Conservation (phyloP, 352 stramenopile genomes). For the Pythium vanterpoolii region DNA sequence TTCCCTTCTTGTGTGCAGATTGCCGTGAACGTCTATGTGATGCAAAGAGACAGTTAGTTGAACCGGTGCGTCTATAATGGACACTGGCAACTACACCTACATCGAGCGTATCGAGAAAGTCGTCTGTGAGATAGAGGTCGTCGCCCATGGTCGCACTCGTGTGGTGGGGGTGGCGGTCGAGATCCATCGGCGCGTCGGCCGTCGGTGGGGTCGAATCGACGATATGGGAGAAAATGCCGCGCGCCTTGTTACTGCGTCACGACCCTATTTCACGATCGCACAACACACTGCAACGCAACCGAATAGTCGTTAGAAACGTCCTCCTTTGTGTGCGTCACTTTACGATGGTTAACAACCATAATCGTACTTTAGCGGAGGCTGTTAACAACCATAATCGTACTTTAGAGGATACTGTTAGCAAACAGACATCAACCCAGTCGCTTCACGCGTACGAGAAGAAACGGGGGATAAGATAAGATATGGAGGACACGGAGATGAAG, state of each 20-base stretch:
- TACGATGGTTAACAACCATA: not conserved
- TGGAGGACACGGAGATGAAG: constrained; percentile 66
- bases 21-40: constrained; percentile 16
- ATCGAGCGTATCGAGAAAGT: constrained; percentile 67
- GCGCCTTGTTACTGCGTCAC: not conserved
- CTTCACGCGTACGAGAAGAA: not conserved
- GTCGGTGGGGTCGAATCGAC: not conserved
- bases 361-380: not conserved
- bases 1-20: constrained; percentile 7
- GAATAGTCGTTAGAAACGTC: constrained; percentile 14
- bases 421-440: constrained; percentile 4
- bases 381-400: constrained; percentile 14
- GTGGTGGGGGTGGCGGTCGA: not conserved
- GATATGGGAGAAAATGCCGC: not conserved
- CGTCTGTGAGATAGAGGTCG: constrained; percentile 56
- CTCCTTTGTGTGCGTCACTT: not conserved
- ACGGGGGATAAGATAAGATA: not conserved
- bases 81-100: constrained; percentile 31
- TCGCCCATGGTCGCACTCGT: constrained; percentile 30
- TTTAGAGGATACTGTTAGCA: not conserved
- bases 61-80: not conserved
- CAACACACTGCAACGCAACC: constrained; percentile 9
- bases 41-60: not conserved
- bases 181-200: not conserved
- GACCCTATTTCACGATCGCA: constrained; percentile 10